These are phyloP conservation scores for Chlorella sp. DNA, from an alignment of 139 green algal species.

Conservation along the genomic window DNA sequence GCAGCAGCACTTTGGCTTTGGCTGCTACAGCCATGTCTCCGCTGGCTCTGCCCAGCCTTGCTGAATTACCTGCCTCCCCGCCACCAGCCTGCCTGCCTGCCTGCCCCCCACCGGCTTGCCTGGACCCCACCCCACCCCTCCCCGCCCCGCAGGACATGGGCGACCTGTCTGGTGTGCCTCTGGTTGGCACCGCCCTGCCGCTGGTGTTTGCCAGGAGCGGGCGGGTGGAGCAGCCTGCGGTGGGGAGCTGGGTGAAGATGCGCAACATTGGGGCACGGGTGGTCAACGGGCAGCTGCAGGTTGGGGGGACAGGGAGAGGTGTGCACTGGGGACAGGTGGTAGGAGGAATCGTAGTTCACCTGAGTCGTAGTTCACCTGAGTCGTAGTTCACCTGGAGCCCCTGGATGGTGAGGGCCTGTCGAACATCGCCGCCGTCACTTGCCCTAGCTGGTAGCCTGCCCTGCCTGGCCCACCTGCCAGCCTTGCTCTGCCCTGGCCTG, in stretches of 20 bases:
- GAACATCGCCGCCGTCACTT: neutral
- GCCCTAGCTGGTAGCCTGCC: neutral
- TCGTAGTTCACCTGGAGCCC: neutral
- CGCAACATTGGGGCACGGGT: conserved; percentile 49
- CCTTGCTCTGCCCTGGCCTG: neutral
- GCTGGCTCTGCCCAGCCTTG: neutral
- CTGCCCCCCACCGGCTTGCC: neutral
- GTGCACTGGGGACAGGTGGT: neutral
- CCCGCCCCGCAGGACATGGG: neutral
- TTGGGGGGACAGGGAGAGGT: neutral
- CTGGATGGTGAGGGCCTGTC: neutral
- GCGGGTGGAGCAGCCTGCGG: neutral
- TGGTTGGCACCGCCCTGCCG: conserved; percentile 50
- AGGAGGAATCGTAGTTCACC: neutral
- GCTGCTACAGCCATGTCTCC: neutral
- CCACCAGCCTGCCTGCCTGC: neutral
- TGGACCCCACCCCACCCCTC: neutral
- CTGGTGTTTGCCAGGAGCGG: conserved; percentile 33
- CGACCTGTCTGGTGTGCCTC: conserved; percentile 2
- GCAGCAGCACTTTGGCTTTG: too few relatives aligned
- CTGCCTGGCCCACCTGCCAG: neutral
- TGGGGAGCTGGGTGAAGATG: conserved; percentile 56
- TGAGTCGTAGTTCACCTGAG: neutral
- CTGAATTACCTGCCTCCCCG: neutral
- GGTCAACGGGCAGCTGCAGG: conserved; percentile 46